Conservation (phyloP, 371 early-diverging fungal genomes). For the Circinella minor region DNA sequence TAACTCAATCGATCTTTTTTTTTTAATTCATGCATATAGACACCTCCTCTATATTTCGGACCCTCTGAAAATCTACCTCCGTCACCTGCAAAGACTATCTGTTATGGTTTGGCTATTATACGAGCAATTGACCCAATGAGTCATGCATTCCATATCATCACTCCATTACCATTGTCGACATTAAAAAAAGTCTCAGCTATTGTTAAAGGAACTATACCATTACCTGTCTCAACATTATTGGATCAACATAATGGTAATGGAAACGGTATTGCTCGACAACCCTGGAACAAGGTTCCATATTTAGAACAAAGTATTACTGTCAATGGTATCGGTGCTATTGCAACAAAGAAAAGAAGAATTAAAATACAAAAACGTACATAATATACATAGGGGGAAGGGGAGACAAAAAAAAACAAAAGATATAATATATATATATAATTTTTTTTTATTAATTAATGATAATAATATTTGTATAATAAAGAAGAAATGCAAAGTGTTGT, state of each 20-base stretch:
- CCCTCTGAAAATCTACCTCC: constrained; percentile 54
- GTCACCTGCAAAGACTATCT: constrained; percentile 53
- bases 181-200: constrained; percentile 64
- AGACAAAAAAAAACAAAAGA: neutral
- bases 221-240: constrained; percentile 52
- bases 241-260: constrained; percentile 44
- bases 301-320: constrained; percentile 33
- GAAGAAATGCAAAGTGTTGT: neutral
- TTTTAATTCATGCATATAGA: neutral
- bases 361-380: constrained; percentile 25
- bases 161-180: constrained; percentile 58
- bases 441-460: too few species aligned
- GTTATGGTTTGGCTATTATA: constrained; percentile 76
- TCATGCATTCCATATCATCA: constrained; percentile 64
- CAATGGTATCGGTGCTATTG: constrained; percentile 43
- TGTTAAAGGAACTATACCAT: constrained; percentile 61
- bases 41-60: constrained; percentile 59
- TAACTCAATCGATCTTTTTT: neutral
- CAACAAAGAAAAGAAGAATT: constrained; percentile 39
- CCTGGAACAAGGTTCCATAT: constrained; percentile 59
- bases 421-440: too few species aligned
- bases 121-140: constrained; percentile 70
- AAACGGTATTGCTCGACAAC: constrained; percentile 48
- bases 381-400: too few species aligned
- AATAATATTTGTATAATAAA: too few species aligned